phyloP scores from a whole-genome alignment of 768 basidiomycete species.

The Tubosaeta brunneosetosa region DNA sequence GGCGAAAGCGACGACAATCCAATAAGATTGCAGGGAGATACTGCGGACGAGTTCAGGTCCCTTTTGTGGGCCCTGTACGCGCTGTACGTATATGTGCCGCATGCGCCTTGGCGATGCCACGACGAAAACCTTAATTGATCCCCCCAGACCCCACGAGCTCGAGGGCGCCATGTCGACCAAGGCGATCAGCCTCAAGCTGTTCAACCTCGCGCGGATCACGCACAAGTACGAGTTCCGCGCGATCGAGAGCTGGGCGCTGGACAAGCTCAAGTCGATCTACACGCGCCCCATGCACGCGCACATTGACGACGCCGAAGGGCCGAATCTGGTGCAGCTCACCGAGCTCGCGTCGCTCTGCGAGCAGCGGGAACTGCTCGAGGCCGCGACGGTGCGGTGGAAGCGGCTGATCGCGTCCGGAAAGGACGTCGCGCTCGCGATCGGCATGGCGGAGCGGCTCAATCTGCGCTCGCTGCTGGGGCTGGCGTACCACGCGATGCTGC shows the following conservation, averaged over 20 bases:
- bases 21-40: conserved; percentile 44
- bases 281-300: conserved; percentile 25
- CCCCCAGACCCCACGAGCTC: conserved; percentile 41
- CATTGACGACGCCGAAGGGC: conserved; percentile 30
- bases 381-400: conserved; percentile 43
- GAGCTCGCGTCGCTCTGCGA: conserved; percentile 51
- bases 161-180: conserved; percentile 40
- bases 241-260: conserved; percentile 42
- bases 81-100: conserved; percentile 36
- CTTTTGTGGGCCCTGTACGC: conserved; percentile 52
- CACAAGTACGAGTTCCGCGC: conserved; percentile 45
- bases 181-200: conserved; percentile 41
- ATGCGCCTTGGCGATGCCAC: not conserved
- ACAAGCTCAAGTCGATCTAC: conserved; percentile 38
- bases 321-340: conserved; percentile 45
- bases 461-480: conserved; percentile 43
- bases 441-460: conserved; percentile 45
- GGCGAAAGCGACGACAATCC: conserved; percentile 49
- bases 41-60: conserved; percentile 46
- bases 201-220: conserved; percentile 45
- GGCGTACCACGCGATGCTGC: conserved; percentile 50
- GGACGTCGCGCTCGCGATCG: conserved; percentile 42
- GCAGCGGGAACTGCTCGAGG: conserved; percentile 39
- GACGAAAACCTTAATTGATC: not conserved
- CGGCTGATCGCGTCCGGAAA: conserved; percentile 42